Evolutionary conservation across 306 rosid genomes (phyloP).

Genomic region (Acmispon strigosus): DNA sequence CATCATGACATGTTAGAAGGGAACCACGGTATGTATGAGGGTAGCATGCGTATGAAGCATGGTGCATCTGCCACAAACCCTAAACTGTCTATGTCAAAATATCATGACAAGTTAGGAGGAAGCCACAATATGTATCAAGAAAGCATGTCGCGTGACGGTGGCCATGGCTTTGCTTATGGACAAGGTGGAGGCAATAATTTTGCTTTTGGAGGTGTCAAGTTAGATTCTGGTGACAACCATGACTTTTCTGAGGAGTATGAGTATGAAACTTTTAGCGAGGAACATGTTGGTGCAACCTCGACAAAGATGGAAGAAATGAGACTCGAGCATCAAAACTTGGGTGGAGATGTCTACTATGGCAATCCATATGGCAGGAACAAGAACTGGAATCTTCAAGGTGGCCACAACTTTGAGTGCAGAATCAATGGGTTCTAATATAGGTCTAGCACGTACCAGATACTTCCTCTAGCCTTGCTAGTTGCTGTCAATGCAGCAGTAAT

Average conservation of each 20-base stretch:
- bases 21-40: not conserved
- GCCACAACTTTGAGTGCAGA: conserved; percentile 15
- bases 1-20: conserved; percentile 3
- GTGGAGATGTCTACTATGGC: not conserved
- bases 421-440: conserved; percentile 25
- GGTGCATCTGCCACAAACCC: no score
- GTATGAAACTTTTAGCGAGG: conserved; percentile 3
- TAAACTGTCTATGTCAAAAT: no score
- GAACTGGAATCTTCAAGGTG: conserved; percentile 4
- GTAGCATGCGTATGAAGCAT: no score
- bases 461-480: not conserved
- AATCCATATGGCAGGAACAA: not conserved
- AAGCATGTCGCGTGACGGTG: not conserved
- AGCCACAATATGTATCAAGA: not conserved
- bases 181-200: not conserved
- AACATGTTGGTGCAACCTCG: not conserved
- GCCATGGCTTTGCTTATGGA: not conserved
- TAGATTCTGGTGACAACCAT: not conserved
- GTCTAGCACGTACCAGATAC: not conserved
- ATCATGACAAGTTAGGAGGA: no score
- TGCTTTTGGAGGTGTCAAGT: not conserved
- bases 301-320: conserved; percentile 27
- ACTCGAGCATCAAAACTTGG: not conserved
- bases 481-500: not conserved
- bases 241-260: conserved; percentile 1